Evolutionary conservation across 129 eudicot species (phyloP), one percentile per base, ranked within the genome.

Genomic region (Oenanthe sinensis): DNA sequence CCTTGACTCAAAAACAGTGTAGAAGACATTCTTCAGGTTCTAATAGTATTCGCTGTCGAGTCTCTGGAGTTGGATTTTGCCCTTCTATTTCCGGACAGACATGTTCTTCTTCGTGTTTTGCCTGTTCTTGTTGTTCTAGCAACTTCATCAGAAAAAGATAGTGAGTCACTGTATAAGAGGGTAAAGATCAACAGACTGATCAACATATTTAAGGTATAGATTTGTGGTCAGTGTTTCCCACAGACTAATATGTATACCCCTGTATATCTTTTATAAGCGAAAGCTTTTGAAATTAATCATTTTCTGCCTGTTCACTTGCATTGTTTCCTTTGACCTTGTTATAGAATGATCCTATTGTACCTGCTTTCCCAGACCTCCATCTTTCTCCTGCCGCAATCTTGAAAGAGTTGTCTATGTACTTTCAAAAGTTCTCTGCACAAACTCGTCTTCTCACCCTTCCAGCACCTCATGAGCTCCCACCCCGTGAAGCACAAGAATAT

Each of bases 361-460:
- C 99, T 74, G 99, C 99, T 70, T 95, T 95, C 86, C 96, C 99
- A 52, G 99, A 95, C 81, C 99, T 95, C 80, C 99, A 95, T 84
- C 96, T 95, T 74, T 95, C 99, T 83, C 99, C 99, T 33, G 99
- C 96, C 70, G 97, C 99, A 78, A 95, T 95, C 74, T 65, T 95
- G 81, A 95, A 95, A 84, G 99, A 95, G 85, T 90, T 95, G 68
- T 90, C 99, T 11, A 83, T 85, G 83, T 95, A 92, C 92, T 95
- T 95, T 72, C 97, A 96, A 9, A 95, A 95, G 77, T 95, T 90
- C 81, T 85, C 94, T 28, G 85, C 89, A 52, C 99, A 95, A 87
- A 83, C 96, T 76, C 99, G 99, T 71, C 92, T 95, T 79, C 90
- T 95, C 71, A 81, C 95, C 85, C 96, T 95, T 79, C 99, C 95